Conservation (phyloP, 2,329 filamentous ascomycete genomes). For the Alternaria viburni region DNA sequence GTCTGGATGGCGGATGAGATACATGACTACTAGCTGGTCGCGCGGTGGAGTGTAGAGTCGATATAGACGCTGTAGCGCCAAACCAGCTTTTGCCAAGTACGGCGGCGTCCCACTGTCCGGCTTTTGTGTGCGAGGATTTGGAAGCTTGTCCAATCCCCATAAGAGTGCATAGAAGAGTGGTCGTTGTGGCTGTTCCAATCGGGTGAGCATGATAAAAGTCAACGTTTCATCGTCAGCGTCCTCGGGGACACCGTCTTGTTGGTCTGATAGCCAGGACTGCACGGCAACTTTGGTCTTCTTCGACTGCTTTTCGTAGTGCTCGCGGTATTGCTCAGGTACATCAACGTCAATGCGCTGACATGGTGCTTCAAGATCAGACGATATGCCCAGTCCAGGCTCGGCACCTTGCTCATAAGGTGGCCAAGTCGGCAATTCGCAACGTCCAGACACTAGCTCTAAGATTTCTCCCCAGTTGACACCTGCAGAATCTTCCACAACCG, state of each 20-base stretch:
- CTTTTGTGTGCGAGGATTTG: conserved; percentile 69
- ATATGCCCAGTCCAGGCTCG: conserved; percentile 65
- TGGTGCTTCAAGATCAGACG: conserved; percentile 58
- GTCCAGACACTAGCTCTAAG: conserved; percentile 87
- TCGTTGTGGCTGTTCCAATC: conserved; percentile 75
- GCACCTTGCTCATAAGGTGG: conserved; percentile 72
- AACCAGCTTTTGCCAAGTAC: conserved; percentile 74
- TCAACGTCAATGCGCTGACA: conserved; percentile 89
- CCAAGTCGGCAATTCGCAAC: conserved; percentile 85
- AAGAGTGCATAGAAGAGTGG: conserved; percentile 84
- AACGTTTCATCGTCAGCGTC: conserved; percentile 95
- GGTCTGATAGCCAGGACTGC: conserved; percentile 85
- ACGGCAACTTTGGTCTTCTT: conserved; percentile 92
- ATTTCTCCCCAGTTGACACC: conserved; percentile 96
- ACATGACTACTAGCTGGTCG: conserved; percentile 85
- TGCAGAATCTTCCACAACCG: conserved; percentile 53
- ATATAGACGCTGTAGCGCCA: conserved; percentile 85
- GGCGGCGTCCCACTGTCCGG: conserved; percentile 68
- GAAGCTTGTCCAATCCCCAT: conserved; percentile 60
- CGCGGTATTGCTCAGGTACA: conserved; percentile 89
- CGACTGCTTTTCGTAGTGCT: conserved; percentile 89
- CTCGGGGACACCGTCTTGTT: conserved; percentile 78
- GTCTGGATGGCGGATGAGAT: conserved; percentile 79
- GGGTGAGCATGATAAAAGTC: conserved; percentile 91
- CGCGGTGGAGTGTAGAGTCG: conserved; percentile 74